Evolutionary conservation across 73 alveolate species (phyloP), one percentile per base, ranked within the genome.

Genomic region (Paramecium pentaurelia): DNA sequence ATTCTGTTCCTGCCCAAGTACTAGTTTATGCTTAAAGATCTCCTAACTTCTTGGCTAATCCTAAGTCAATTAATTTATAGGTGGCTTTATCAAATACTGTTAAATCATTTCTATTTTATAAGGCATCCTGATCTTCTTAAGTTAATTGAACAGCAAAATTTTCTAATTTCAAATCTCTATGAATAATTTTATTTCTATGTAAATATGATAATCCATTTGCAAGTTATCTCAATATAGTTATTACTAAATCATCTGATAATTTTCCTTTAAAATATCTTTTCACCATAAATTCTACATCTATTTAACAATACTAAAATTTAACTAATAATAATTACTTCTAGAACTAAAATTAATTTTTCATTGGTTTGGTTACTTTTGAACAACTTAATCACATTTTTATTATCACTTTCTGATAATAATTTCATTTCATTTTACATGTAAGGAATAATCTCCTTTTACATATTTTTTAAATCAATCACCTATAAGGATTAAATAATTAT

Each of bases 1-100:
- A 44, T 47, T 80, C 91, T 20, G 91, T 80, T 80, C 91, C 91
- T 27, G 91, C 91, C 91, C 91, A 45, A 20, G 91, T 80, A 20
- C 30, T 80, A 11, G 91, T 49, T 20, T 38, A 27, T 6, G 18
- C 58, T 3, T 16, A n/a, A 14, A 18, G 10, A 47, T 49, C 75
- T 6, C 14, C 34, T 32, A 80, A 80, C 49, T 80, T 45, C 58
- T 80, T 80, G 5, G 91, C 91, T 80, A 80, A 49, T 4, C 91
- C 91, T 8, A 80, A 49, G 18, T 80, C 91, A 14, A 80, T 42
- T 25, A 80, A 45, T 47, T 80, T 80, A 80, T 80, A 80, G 7
- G 71, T 80, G 0, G 77, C 91, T 80, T 37, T 42, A 1, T 80
- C 71, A 27, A 80, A 80, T 80, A 80, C 73, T 47, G 71, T 1